phyloP scores from a whole-genome alignment of 2,329 filamentous ascomycete genomes.

The Aspergillus sp. region DNA sequence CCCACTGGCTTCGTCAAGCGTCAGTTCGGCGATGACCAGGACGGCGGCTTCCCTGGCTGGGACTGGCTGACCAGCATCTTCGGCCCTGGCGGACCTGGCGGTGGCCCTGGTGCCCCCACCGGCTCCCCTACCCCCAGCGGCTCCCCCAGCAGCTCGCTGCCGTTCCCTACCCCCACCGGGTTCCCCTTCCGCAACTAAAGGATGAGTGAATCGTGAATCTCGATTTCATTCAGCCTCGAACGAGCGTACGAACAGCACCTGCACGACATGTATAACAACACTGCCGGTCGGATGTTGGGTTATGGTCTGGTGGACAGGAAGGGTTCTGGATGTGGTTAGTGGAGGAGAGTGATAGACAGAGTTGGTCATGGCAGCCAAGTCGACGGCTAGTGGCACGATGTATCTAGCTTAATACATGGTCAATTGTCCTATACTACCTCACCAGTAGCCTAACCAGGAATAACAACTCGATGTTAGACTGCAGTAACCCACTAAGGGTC shows the following conservation, averaged over 20 bases:
- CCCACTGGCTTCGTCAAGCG: background rate
- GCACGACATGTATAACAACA: background rate
- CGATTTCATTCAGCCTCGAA: background rate
- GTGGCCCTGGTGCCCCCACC: background rate
- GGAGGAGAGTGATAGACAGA: background rate
- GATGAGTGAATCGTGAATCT: background rate
- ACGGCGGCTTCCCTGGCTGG: background rate
- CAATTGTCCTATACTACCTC: background rate
- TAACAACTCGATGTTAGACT: background rate
- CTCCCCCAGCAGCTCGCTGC: background rate
- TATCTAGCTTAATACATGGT: slow-evolving; percentile 1
- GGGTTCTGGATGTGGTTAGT: no score
- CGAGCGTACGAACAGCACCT: background rate
- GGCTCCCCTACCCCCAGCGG: background rate
- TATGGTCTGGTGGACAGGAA: background rate
- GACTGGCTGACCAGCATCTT: background rate
- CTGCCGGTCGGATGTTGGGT: slow-evolving; percentile 4
- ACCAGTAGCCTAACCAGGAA: background rate
- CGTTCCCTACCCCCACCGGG: background rate
- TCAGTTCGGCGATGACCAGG: background rate
- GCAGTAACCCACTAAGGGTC: background rate
- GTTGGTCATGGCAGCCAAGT: background rate
- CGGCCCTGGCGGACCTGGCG: background rate
- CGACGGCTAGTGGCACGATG: background rate
- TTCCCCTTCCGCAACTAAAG: background rate